Evolutionary conservation across 1,284 basidiomycete species (phyloP), one percentile per base, ranked within the genome.

Genomic region (Sparassis latifolia): DNA sequence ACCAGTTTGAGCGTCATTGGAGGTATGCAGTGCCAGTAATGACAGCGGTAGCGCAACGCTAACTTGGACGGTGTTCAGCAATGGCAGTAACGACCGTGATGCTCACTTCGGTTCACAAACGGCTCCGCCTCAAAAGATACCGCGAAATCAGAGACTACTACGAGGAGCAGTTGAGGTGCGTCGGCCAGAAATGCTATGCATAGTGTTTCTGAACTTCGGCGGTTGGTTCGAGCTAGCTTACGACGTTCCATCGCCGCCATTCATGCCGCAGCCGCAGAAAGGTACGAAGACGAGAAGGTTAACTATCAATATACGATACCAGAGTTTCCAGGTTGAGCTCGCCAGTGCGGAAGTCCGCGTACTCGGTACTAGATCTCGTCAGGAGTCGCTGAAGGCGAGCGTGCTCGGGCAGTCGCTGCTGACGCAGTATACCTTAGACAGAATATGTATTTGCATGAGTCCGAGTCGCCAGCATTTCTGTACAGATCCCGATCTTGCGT

Each of bases 111-210:
- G 53, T 76, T n/a, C 77, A 83, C 60, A 74, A 72, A 39, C 72
- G 78, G 4, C 69, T 76, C 43, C 75, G 77, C 4, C 62, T 72
- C 28, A 60, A 64, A 38, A 67, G 66, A 3, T 74, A 76, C 51
- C 67, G 69, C 44, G 75, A 78, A 53, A 61, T 81, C 33, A 64
- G 72, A 40, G 75, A 78, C 33, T 82, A 82, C 57, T 82, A 78
- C 53, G 65, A 73, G 37, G 78, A 83, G 56, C 80, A 82, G 58
- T 68, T 75, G 28, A 74, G 69, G 78, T 79, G 45, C 5, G 3
- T 33, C 12, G 40, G 10, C 33, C 38, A 33, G 31, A 9, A 4
- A n/a, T 39, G 42, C 41, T 29, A n/a, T 40, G 44, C 2, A 12
- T 5, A 9, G 2, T 12, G 20, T 6, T 33, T 50, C 6, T 12